Base-by-base conservation (phyloP, 2,329 filamentous ascomycete species). In the Colletotrichum destructivum region DNA sequence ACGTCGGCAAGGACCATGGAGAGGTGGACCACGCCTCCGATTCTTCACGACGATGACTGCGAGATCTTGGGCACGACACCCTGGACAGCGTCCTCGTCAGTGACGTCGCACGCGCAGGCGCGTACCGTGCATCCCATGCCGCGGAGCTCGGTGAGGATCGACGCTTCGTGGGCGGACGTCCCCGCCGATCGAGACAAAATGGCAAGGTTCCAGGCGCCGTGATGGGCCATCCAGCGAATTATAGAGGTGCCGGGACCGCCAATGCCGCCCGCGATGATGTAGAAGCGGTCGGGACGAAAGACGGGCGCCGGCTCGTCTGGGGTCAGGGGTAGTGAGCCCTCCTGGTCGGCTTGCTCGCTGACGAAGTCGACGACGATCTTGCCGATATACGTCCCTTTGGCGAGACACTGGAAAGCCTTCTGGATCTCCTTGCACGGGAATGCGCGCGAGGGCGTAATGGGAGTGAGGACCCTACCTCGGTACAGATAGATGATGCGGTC, bases 371-470 rank as follows among this genome's bases (percentile, higher is more conserved):
- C 40, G 11, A 83, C 77, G n/a, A 84, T 80, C 56, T 84, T 84
- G 0, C 83, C 84, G 49, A 83, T 79, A 64, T 84, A 82, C 44
- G 73, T 75, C 1, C 81, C 82, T 4, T 76, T 76, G 52, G 83
- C 81, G 79, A 85, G 79, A 21, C 79, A 76, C 1, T 80, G 74
- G 71, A 85, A 83, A 0, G 82, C 82, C 8, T 82, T 77, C n/a
- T 75, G 73, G 0, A 82, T 74, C 2, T 80, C 61, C 18, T 59
- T 59, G 69, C 78, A 74, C 47, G 72, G 46, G 65, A 77, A 75
- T 6, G 63, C 67, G 23, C 55, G 71, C 61, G 73, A 77, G 42
- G 69, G 71, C 31, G 57, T 72, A 52, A 56, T 65, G 35, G 35
- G 57, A 3, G 9, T 44, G 3, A 23, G 3, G 7, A 15, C 35